These are phyloP conservation scores for Hericium rajendrae DNA, from an alignment of 768 basidiomycete genomes.

Conservation along the genomic window DNA sequence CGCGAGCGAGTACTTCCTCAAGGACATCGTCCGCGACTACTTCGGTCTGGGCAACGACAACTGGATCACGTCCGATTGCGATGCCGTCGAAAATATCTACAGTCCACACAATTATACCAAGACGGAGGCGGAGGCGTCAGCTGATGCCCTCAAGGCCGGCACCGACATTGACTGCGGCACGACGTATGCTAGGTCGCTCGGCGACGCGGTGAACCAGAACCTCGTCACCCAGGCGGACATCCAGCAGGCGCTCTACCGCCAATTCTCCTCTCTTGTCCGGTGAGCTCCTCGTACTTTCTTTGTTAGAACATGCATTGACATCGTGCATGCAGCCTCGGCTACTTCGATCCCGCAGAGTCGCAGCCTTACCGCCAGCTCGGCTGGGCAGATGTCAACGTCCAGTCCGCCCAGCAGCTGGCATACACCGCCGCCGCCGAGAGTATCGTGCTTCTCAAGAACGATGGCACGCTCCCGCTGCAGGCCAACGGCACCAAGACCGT, in stretches of 20 bases:
- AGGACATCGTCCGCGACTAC: slow-evolving; percentile 38
- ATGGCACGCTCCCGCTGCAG: slow-evolving; percentile 43
- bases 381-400: slow-evolving; percentile 40
- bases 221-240: slow-evolving; percentile 37
- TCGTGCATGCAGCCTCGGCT: slow-evolving; percentile 35
- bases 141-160: slow-evolving; percentile 40
- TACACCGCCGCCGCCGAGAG: slow-evolving; percentile 43
- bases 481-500: slow-evolving; percentile 34
- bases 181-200: slow-evolving; percentile 35
- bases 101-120: slow-evolving; percentile 38
- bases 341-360: slow-evolving; percentile 39
- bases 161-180: slow-evolving; percentile 48
- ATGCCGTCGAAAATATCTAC: slow-evolving; percentile 43
- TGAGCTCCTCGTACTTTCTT: slow-evolving; percentile 15
- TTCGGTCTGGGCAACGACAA: slow-evolving; percentile 33
- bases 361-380: slow-evolving; percentile 43
- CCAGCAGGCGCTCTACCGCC: slow-evolving; percentile 32
- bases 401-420: slow-evolving; percentile 37
- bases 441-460: slow-evolving; percentile 55
- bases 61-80: slow-evolving; percentile 52
- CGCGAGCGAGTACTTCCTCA: slow-evolving; percentile 42
- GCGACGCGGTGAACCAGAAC: slow-evolving; percentile 37
- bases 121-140: slow-evolving; percentile 37
- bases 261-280: slow-evolving; percentile 47
- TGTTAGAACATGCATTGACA: not conserved